These are phyloP conservation scores for Lentinula aciculospora DNA, from an alignment of 768 basidiomycete genomes.

Conservation along the genomic window DNA sequence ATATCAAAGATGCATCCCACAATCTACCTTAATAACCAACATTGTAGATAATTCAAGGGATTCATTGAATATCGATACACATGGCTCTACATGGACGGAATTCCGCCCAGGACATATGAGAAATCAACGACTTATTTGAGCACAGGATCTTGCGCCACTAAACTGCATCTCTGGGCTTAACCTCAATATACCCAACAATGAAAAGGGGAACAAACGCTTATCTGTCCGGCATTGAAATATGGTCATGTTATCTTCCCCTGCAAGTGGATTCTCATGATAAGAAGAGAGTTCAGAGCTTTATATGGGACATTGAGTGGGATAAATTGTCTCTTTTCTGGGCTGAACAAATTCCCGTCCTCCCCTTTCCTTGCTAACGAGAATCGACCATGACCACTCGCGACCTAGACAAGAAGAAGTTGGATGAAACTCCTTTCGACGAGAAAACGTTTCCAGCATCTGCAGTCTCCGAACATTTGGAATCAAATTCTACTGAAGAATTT, in stretches of 20 bases:
- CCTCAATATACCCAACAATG: background rate
- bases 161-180: background rate
- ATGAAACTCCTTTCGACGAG: background rate
- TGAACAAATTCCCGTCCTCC: background rate
- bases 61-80: too few species aligned
- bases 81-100: background rate
- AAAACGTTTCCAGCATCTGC: background rate
- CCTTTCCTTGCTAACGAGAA: background rate
- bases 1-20: background rate
- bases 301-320: background rate
- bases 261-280: constrained; percentile 4
- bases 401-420: background rate
- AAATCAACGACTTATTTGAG: background rate
- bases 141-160: background rate
- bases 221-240: background rate
- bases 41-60: too few species aligned
- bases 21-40: background rate
- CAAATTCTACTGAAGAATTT: constrained; percentile 25
- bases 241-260: background rate
- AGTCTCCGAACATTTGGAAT: constrained; percentile 13
- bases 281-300: background rate
- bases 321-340: background rate
- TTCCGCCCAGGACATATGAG: background rate
- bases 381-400: background rate
- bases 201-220: background rate